A percentile compares a stretch with the other conserved stretches of the same genome.
phyloP scores from a whole-genome alignment of 495 filamentous ascomycete genomes.

The Staphylotrichum longicolle region DNA sequence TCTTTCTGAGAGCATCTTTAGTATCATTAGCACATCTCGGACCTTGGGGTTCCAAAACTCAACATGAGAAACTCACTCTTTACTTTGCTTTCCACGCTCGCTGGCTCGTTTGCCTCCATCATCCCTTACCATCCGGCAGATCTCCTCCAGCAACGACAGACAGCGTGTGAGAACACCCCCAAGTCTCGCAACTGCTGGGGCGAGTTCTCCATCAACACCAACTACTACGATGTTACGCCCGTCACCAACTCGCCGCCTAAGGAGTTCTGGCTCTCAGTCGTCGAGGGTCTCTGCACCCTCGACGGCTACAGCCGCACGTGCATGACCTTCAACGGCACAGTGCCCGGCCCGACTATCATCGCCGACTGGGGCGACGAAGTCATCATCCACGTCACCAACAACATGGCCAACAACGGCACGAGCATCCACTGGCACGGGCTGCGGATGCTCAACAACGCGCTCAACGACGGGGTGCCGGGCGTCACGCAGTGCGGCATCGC shows the following conservation, averaged over 20 bases:
- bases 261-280: slow-evolving; percentile 32
- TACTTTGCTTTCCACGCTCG: neutral
- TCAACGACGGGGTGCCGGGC: slow-evolving; percentile 8
- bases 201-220: slow-evolving; percentile 24
- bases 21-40: too few species aligned
- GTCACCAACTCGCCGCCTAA: slow-evolving; percentile 3
- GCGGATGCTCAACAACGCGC: slow-evolving; percentile 2
- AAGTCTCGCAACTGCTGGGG: slow-evolving; percentile 28
- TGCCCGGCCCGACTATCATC: slow-evolving; percentile 55
- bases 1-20: too few species aligned
- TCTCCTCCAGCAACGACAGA: neutral
- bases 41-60: too few species aligned
- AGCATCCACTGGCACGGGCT: slow-evolving; percentile 12
- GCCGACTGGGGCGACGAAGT: slow-evolving; percentile 50
- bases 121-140: neutral
- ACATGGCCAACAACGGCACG: slow-evolving; percentile 3
- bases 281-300: slow-evolving; percentile 36
- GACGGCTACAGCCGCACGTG: slow-evolving; percentile 54
- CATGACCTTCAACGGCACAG: slow-evolving; percentile 54
- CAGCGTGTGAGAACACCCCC: slow-evolving; percentile 21
- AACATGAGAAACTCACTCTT: slow-evolving; percentile 2
- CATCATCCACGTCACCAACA: slow-evolving; percentile 33
- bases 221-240: slow-evolving; percentile 27
- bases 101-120: neutral
- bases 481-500: slow-evolving; percentile 5